These are phyloP conservation scores for Fusarium sp. DNA, from an alignment of 2,329 filamentous ascomycete genomes.

Conservation along the genomic window DNA sequence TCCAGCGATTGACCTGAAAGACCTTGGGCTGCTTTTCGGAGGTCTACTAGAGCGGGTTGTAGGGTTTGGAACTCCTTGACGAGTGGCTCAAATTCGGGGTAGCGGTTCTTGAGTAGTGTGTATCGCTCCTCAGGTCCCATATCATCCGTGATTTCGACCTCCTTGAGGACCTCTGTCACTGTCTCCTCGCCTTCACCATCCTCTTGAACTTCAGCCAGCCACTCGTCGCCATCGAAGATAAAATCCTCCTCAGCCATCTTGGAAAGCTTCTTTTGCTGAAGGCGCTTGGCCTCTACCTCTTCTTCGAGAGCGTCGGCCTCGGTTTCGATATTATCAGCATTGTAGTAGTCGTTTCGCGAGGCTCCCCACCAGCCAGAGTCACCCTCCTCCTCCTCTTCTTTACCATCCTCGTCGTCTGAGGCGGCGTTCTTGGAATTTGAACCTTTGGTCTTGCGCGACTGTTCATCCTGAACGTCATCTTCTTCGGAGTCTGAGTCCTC, in stretches of 20 bases:
- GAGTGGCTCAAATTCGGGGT: conserved; percentile 92
- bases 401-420: conserved; percentile 68
- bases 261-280: conserved; percentile 91
- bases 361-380: conserved; percentile 85
- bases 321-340: conserved; percentile 79
- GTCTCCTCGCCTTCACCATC: conserved; percentile 66
- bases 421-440: conserved; percentile 49
- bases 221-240: conserved; percentile 90
- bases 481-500: conserved; percentile 60
- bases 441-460: conserved; percentile 50
- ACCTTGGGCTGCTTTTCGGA: conserved; percentile 68
- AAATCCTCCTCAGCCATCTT: conserved; percentile 94
- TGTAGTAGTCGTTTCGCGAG: conserved; percentile 91
- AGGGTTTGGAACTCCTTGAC: conserved; percentile 83
- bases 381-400: conserved; percentile 65
- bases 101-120: conserved; percentile 80
- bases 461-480: conserved; percentile 57
- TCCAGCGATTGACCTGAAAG: conserved; percentile 66
- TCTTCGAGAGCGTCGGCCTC: conserved; percentile 84
- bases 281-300: conserved; percentile 86
- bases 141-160: conserved; percentile 82
- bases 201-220: conserved; percentile 71
- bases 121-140: conserved; percentile 81
- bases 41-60: conserved; percentile 71
- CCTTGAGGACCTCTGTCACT: conserved; percentile 88